phyloP scores from a whole-genome alignment of 345 rosid species.

The Cardiospermum halicacabum region DNA sequence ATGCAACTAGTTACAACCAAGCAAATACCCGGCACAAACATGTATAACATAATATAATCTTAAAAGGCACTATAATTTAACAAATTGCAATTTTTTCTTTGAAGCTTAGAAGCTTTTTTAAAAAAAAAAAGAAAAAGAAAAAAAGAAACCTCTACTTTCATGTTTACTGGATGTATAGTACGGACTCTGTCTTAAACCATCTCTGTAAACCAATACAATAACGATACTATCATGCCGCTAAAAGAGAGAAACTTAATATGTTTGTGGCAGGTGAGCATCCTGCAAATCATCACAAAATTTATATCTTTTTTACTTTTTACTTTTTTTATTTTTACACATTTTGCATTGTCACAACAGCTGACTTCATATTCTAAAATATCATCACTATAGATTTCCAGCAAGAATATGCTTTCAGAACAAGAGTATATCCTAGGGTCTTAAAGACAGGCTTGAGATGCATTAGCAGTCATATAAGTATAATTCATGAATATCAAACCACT shows the following conservation, averaged over 20 bases:
- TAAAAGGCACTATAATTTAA: slow-evolving; percentile 12
- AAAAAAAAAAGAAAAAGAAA: too few relatives aligned
- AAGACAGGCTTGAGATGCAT: background rate
- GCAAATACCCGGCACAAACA: slow-evolving; percentile 21
- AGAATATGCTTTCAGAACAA: background rate
- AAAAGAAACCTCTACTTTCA: background rate
- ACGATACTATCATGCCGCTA: too few relatives aligned
- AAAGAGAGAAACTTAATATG: background rate
- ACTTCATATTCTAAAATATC: background rate
- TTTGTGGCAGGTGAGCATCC: background rate
- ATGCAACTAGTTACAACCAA: slow-evolving; percentile 40
- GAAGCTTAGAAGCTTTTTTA: background rate
- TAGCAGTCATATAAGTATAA: background rate
- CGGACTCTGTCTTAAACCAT: background rate
- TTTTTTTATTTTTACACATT: background rate
- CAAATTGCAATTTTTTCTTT: background rate
- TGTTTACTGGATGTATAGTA: background rate
- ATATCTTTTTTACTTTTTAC: background rate
- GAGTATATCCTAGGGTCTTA: background rate
- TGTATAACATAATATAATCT: slow-evolving; percentile 14
- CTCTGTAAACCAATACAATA: too few relatives aligned
- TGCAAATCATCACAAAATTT: background rate
- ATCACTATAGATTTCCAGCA: background rate
- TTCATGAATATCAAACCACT: background rate
- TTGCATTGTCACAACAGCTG: background rate